Percentiles rank a stretch among this genome's conserved stretches.
Evolutionary conservation across 2,329 filamentous ascomycete species (phyloP).

Genomic region (Mycosphaerella sp.): DNA sequence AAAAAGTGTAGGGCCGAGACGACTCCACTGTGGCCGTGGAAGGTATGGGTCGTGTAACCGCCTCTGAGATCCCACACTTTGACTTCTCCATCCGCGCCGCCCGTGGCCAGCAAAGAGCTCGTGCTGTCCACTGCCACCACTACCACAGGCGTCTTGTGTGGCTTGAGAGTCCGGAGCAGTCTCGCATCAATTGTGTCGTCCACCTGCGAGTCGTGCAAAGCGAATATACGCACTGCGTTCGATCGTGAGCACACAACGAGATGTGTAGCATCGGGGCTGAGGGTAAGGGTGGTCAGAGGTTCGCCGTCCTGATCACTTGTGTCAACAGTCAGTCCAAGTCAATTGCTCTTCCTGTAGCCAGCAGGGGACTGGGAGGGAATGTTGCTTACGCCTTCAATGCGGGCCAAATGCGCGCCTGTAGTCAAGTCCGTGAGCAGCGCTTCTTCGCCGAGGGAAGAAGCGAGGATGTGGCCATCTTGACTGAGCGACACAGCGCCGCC

Average conservation of each 20-base stretch:
- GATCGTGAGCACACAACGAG: constrained; percentile 89
- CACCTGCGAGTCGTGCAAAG: constrained; percentile 55
- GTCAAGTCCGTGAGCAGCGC: constrained; percentile 77
- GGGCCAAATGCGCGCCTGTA: constrained; percentile 73
- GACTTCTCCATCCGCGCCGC: constrained; percentile 84
- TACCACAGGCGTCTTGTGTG: constrained; percentile 83
- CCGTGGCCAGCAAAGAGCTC: constrained; percentile 83
- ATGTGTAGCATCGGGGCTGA: constrained; percentile 83
- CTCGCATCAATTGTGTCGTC: constrained; percentile 56
- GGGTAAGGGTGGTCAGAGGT: constrained; percentile 66
- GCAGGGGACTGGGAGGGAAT: background rate
- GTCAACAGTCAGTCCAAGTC: constrained; percentile 36
- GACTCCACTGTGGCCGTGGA: constrained; percentile 85
- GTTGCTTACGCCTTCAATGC: constrained; percentile 72
- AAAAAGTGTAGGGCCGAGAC: constrained; percentile 92
- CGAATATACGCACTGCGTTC: constrained; percentile 89
- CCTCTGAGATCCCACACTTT: constrained; percentile 95
- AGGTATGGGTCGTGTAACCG: constrained; percentile 90
- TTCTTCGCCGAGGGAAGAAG: constrained; percentile 87
- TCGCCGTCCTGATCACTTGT: constrained; percentile 50
- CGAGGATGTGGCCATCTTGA: constrained; percentile 72
- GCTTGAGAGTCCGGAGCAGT: constrained; percentile 74
- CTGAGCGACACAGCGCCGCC: constrained; percentile 82
- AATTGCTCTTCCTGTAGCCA: too few relatives aligned
- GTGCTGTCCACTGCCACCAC: constrained; percentile 79